Evolutionary conservation across 2,329 filamentous ascomycete genomes (phyloP).

Genomic region (Aspergillus sp.): DNA sequence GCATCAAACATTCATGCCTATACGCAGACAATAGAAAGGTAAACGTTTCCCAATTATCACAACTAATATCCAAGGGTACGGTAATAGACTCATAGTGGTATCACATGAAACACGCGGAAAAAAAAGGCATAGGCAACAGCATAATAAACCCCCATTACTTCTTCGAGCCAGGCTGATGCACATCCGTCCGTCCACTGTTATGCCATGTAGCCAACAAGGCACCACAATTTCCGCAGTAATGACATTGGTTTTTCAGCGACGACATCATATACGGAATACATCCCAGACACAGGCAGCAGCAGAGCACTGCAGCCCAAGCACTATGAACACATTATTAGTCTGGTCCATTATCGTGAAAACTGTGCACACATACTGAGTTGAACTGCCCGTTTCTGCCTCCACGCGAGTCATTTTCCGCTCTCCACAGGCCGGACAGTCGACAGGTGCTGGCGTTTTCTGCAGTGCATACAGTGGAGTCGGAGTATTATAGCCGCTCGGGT

Average conservation of each 20-base stretch:
- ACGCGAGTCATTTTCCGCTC: constrained; percentile 36
- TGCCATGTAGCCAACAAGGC: constrained; percentile 52
- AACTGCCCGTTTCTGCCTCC: constrained; percentile 25
- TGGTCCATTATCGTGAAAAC: background rate
- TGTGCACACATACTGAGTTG: constrained; percentile 32
- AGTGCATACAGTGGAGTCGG: constrained; percentile 29
- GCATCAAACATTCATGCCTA: too few relatives aligned
- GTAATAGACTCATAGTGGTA: background rate
- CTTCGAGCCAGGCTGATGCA: constrained; percentile 31
- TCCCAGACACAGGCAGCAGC: constrained; percentile 46
- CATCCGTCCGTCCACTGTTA: constrained; percentile 50
- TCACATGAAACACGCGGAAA: background rate
- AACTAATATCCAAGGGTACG: too few relatives aligned
- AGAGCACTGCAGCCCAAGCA: constrained; percentile 49
- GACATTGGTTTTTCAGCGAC: constrained; percentile 51
- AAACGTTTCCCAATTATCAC: too few relatives aligned
- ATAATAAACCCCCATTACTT: background rate
- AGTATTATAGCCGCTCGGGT: constrained; percentile 27
- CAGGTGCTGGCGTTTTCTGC: constrained; percentile 41
- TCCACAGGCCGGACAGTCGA: constrained; percentile 52
- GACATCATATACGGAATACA: constrained; percentile 54
- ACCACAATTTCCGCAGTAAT: constrained; percentile 51
- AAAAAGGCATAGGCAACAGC: background rate
- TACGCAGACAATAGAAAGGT: too few relatives aligned
- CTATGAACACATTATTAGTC: constrained; percentile 27